Evolutionary conservation across 192 early-diverging fungal genomes (phyloP).

Genomic region (Coemansia sp.): DNA sequence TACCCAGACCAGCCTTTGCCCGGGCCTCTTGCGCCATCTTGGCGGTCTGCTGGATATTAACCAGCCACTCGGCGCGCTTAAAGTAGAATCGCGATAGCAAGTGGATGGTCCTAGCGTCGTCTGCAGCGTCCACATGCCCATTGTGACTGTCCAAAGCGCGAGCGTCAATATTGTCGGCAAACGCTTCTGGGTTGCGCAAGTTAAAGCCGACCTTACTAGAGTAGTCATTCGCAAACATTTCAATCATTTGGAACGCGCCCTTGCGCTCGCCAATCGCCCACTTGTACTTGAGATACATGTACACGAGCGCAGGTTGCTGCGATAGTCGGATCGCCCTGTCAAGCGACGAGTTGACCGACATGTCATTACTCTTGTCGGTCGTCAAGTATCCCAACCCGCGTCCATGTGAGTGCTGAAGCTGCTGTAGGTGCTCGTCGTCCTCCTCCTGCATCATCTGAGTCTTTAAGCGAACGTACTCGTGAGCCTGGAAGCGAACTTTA

Average conservation of each 20-base stretch:
- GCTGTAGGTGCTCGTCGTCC: background rate
- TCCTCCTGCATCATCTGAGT: constrained; percentile 5
- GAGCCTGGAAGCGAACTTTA: constrained; percentile 2
- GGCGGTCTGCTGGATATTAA: constrained; percentile 20
- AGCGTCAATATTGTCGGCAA: constrained; percentile 34
- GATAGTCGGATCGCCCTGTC: constrained; percentile 23
- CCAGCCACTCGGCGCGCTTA: constrained; percentile 94
- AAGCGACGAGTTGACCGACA: background rate
- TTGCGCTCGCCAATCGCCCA: constrained; percentile 31
- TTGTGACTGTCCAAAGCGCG: background rate
- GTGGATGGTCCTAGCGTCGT: constrained; percentile 39
- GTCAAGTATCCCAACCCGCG: background rate
- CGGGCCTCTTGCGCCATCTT: constrained; percentile 19
- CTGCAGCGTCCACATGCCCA: constrained; percentile 8
- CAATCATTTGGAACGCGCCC: constrained; percentile 70
- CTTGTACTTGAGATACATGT: constrained; percentile 82
- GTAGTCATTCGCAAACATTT: constrained; percentile 77
- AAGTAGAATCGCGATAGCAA: constrained; percentile 81
- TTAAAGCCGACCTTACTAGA: constrained; percentile 38
- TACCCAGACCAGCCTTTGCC: constrained; percentile 11
- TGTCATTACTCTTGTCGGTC: background rate
- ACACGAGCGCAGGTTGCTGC: constrained; percentile 59
- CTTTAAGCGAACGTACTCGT: constrained; percentile 24
- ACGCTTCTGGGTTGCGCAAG: constrained; percentile 19
- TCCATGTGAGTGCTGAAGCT: background rate